phyloP scores from a whole-genome alignment of 441 rosid species.

The Adansonia madagascariensis region DNA sequence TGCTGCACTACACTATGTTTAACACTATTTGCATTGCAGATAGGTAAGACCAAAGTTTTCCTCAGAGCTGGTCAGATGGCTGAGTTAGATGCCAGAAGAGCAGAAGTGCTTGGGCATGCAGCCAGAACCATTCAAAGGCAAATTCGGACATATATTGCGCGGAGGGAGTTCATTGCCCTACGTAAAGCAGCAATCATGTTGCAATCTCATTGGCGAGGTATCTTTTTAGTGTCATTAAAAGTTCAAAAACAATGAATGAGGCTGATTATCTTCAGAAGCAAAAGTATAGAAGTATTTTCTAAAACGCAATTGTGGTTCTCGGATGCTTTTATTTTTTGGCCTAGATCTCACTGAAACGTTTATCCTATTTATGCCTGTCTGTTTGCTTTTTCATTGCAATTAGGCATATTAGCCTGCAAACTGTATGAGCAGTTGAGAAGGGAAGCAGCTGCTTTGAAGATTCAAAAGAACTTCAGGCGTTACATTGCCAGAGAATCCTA shows the following conservation, averaged over 20 bases:
- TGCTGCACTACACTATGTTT: slow-evolving; percentile 21
- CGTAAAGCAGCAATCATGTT: slow-evolving; percentile 59
- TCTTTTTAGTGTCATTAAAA: slow-evolving; percentile 22
- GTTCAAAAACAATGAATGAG: slow-evolving; percentile 13
- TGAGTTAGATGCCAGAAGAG: slow-evolving; percentile 74
- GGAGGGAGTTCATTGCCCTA: slow-evolving; percentile 51
- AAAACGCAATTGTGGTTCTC: background rate
- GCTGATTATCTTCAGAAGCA: background rate
- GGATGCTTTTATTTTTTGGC: background rate
- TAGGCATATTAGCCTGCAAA: slow-evolving; percentile 57
- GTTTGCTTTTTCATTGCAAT: slow-evolving; percentile 25
- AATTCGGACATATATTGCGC: slow-evolving; percentile 57
- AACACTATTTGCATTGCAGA: slow-evolving; percentile 42
- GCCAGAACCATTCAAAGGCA: slow-evolving; percentile 71
- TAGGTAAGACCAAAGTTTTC: slow-evolving; percentile 72
- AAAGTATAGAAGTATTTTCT: background rate
- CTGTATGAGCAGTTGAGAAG: slow-evolving; percentile 52
- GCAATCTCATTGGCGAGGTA: slow-evolving; percentile 73
- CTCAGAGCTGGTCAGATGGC: slow-evolving; percentile 91
- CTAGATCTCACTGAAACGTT: too few relatives aligned
- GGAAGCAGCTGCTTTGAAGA: slow-evolving; percentile 64
- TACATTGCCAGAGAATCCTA: slow-evolving; percentile 49
- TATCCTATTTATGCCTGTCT: background rate
- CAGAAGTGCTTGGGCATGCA: slow-evolving; percentile 72
- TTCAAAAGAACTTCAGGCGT: slow-evolving; percentile 62